Percentiles rank a stretch among this genome's conserved stretches.
These are phyloP conservation scores for Ophiocordyceps unilateralis DNA, from an alignment of 2,329 filamentous ascomycete genomes.

Conservation along the genomic window DNA sequence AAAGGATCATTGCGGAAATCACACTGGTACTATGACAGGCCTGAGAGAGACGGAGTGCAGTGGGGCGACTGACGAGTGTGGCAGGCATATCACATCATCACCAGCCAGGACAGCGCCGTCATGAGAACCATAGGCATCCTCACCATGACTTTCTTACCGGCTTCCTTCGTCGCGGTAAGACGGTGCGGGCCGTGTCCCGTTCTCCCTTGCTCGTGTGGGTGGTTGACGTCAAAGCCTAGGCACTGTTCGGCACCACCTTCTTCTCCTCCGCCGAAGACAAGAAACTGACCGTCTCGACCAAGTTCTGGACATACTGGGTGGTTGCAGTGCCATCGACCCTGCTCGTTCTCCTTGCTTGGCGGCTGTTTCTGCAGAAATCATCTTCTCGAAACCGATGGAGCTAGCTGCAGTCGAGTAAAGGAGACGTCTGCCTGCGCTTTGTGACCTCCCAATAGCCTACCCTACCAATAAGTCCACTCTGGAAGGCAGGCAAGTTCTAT, in stretches of 20 bases:
- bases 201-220: too few relatives aligned
- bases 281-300: background rate
- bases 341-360: background rate
- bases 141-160: background rate
- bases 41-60: background rate
- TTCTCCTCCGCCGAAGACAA: background rate
- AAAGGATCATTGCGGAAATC: background rate
- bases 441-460: background rate
- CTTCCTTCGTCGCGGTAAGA: background rate
- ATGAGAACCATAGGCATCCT: background rate
- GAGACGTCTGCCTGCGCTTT: background rate
- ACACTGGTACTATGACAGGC: background rate
- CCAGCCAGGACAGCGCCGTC: background rate
- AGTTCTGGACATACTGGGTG: slow-evolving; percentile 1
- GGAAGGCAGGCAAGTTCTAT: background rate
- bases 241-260: slow-evolving; percentile 1
- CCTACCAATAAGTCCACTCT: background rate
- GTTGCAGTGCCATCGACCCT: background rate
- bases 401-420: background rate
- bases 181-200: background rate
- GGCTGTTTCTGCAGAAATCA: background rate
- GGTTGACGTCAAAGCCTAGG: background rate
- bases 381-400: background rate
- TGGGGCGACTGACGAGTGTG: background rate
- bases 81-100: background rate